phyloP scores from a whole-genome alignment of 2,329 filamentous ascomycete genomes.

The Trichoderma polysporum region DNA sequence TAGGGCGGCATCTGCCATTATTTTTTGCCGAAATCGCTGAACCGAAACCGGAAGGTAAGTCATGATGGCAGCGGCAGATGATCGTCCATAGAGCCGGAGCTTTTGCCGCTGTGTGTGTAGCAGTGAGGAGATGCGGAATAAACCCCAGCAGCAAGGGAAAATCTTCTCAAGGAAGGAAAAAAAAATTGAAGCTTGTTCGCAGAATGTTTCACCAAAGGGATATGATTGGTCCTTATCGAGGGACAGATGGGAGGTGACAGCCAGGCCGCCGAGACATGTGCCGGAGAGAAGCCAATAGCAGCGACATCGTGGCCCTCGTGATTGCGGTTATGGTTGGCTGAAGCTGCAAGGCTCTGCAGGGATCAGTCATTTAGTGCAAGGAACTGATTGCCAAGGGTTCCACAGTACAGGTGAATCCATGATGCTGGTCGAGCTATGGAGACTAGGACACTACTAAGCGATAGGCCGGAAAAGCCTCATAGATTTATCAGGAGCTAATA shows the following conservation, averaged over 20 bases:
- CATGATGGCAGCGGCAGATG: not conserved
- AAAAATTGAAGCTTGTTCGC: not conserved
- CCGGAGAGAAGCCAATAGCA: constrained; percentile 13
- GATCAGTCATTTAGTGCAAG: not conserved
- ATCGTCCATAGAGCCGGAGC: not conserved
- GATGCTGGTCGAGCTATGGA: constrained; percentile 1
- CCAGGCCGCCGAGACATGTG: constrained; percentile 9
- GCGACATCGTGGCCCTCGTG: constrained; percentile 7
- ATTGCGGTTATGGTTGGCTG: constrained; percentile 8
- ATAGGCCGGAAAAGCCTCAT: constrained; percentile 10
- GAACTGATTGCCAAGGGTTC: not conserved
- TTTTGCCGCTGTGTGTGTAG: not conserved
- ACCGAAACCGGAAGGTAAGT: constrained; percentile 3
- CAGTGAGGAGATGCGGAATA: not conserved
- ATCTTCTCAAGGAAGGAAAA: not conserved
- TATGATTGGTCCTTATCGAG: not conserved
- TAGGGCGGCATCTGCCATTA: not conserved
- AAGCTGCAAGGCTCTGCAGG: constrained; percentile 14
- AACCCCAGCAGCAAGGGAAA: not conserved
- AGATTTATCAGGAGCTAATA: not conserved
- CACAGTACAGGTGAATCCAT: not conserved
- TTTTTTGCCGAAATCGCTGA: not conserved
- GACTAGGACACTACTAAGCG: not conserved
- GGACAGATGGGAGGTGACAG: not conserved
- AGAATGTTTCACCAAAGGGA: constrained; percentile 1